Percentiles rank a stretch among this genome's conserved stretches.
Conservation (phyloP, 345 rosid species). For the Eucalyptus cladocalyx region DNA sequence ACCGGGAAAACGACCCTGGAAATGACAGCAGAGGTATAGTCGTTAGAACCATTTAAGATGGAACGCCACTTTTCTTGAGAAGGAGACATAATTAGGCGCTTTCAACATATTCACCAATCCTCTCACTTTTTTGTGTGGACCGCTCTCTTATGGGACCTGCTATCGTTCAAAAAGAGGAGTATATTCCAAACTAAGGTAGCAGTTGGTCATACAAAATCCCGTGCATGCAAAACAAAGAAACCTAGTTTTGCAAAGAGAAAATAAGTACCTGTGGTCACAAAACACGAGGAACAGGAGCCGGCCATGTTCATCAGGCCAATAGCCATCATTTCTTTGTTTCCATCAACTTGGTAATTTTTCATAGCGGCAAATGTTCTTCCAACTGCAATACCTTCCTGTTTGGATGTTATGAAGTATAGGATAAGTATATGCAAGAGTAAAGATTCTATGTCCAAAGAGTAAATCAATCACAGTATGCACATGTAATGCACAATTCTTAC, state of each 20-base stretch:
- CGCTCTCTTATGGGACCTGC: not conserved
- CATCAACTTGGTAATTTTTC: slow-evolving; percentile 85
- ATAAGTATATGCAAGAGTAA: not conserved
- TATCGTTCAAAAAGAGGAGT: not conserved
- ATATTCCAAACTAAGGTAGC: not conserved
- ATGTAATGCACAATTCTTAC: slow-evolving; percentile 25
- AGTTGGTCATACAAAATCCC: not conserved
- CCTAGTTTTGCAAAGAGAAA: not conserved
- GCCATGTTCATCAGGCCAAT: slow-evolving; percentile 93
- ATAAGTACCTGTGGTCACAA: slow-evolving; percentile 63
- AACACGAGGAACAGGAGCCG: slow-evolving; percentile 93
- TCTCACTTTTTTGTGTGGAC: not conserved
- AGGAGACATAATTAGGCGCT: not conserved
- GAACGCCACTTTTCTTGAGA: not conserved
- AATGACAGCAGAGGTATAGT: not conserved
- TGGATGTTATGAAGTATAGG: not conserved
- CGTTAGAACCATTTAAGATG: not conserved
- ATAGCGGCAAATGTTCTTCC: slow-evolving; percentile 94
- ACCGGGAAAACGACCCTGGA: slow-evolving; percentile 90
- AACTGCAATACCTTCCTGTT: slow-evolving; percentile 96
- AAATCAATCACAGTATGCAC: not conserved
- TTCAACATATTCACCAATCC: not conserved
- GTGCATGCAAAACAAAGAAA: not conserved
- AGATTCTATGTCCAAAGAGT: not conserved
- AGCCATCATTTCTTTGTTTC: slow-evolving; percentile 98